These are phyloP conservation scores for Ulmus americana DNA, from an alignment of 331 rosid species.

Conservation along the genomic window DNA sequence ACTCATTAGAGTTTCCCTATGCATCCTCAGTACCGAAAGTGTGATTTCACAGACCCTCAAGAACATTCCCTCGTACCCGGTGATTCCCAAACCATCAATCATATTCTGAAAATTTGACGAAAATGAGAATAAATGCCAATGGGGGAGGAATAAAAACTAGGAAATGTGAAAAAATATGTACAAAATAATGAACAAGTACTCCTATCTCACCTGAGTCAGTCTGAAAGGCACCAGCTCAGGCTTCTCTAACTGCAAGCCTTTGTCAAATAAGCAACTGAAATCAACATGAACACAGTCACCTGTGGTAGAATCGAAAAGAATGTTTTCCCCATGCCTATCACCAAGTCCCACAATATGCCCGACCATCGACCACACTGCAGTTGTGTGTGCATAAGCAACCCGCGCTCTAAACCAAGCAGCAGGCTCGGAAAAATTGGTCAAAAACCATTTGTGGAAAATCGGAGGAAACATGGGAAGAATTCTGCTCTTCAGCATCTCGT, in stretches of 20 bases:
- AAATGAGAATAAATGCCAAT: conserved; percentile 22
- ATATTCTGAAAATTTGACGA: conserved; percentile 57
- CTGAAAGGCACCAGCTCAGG: conserved; percentile 97
- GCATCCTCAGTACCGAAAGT: conserved; percentile 82
- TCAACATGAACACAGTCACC: conserved; percentile 98
- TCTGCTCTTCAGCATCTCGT: conserved; percentile 69
- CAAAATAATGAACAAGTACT: conserved; percentile 11
- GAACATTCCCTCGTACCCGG: conserved; percentile 88
- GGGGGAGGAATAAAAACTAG: conserved; percentile 4
- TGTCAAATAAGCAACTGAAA: conserved; percentile 96
- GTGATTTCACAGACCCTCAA: conserved; percentile 92
- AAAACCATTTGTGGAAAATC: conserved; percentile 85
- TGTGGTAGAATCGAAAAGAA: conserved; percentile 87
- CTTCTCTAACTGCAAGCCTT: conserved; percentile 91
- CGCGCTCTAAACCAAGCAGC: conserved; percentile 99
- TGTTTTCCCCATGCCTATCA: conserved; percentile 92
- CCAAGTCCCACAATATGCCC: conserved; percentile 98
- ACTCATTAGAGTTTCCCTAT: conserved; percentile 90
- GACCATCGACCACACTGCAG: conserved; percentile 99
- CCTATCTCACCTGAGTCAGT: conserved; percentile 74
- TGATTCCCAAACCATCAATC: conserved; percentile 96
- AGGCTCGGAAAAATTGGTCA: conserved; percentile 90
- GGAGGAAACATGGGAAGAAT: conserved; percentile 98
- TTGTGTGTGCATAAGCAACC: conserved; percentile 88
- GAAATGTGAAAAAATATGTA: background rate